Base-by-base conservation (phyloP, 805 yeast genomes). In the Hanseniaspora meyeri region DNA sequence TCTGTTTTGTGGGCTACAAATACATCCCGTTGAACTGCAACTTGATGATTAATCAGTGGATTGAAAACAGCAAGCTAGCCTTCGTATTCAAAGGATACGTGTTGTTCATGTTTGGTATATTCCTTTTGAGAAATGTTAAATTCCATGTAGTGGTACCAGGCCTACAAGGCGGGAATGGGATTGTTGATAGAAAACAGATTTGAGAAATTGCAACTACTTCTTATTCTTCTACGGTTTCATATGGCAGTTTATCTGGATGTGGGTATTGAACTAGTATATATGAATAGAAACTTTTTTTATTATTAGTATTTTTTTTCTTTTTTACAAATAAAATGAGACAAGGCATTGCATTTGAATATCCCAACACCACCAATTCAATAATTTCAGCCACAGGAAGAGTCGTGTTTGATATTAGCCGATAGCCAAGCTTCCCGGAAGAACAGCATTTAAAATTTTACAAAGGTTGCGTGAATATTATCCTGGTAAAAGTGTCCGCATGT, bases 1-100 rank as follows among this genome's bases (percentile, higher is more conserved):
- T 87, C 10, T 83, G 95, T 59, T 93, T 87, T 70, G 83, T 90
- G 51, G 97, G 97, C 39, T 95, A 93, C 75, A 93, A 93, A 68
- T 95, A 88, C 66, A 88, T 95, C 42, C 87, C 95, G 9, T 75
- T 85, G 60, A 77, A 83, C 17, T 66, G 77, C n/a, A 72, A 79
- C 53, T 70, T 83, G 62, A 14, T 57, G 24, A 51, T 57, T 14
- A 57, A 51, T 31, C 51, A 51, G 14, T 39, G 43, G 45, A 17
- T 49, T 6, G 29, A 78, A 62, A 82, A 79, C 60, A 75, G 74
- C 60, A 64, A 76, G 49, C 71, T 74, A 43, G 70, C 71, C 31
- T 68, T 58, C 58, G 52, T 74, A 29, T 73, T 79, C 43, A 78
- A 77, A 58, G 45, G 76, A 8, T 77, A 78, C 64, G 67, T 80